These are phyloP conservation scores for Blattamonas nauphoetae DNA, from an alignment of 78 protist genomes.

Conservation along the genomic window DNA sequence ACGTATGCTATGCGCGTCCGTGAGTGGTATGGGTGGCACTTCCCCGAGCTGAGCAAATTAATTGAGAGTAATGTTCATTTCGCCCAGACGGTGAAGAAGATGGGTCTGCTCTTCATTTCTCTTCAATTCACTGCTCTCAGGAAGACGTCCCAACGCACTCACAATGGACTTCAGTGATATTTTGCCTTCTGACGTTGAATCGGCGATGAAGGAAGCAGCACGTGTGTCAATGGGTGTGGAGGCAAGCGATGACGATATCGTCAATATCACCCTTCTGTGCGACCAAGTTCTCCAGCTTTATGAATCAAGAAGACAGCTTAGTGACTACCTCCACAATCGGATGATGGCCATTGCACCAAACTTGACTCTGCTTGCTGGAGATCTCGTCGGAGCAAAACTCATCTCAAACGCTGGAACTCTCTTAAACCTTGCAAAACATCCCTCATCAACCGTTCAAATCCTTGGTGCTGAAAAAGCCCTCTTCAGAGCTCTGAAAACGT, in stretches of 20 bases:
- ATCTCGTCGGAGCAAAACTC: conserved; percentile 21
- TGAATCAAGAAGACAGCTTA: background rate
- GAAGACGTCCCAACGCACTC: background rate
- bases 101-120: conserved; percentile 40
- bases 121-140: background rate
- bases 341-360: conserved; percentile 33
- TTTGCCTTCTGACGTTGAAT: background rate
- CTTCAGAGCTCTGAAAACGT: conserved; percentile 31
- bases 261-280: background rate
- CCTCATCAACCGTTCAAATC: conserved; percentile 37
- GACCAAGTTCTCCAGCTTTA: background rate
- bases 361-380: conserved; percentile 14
- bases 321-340: conserved; percentile 15
- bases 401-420: conserved; percentile 34
- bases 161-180: background rate
- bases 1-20: conserved; percentile 90
- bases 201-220: background rate
- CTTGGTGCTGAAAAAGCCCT: conserved; percentile 41
- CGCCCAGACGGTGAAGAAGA: conserved; percentile 45
- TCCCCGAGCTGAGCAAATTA: conserved; percentile 85
- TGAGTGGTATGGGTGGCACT: conserved; percentile 98
- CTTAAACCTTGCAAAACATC: conserved; percentile 24
- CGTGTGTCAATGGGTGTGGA: conserved; percentile 18
- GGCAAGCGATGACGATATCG: conserved; percentile 20
- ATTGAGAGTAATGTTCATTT: conserved; percentile 66